Evolutionary conservation across 2,329 filamentous ascomycete species (phyloP).

Genomic region (Ilyonectria destructans): DNA sequence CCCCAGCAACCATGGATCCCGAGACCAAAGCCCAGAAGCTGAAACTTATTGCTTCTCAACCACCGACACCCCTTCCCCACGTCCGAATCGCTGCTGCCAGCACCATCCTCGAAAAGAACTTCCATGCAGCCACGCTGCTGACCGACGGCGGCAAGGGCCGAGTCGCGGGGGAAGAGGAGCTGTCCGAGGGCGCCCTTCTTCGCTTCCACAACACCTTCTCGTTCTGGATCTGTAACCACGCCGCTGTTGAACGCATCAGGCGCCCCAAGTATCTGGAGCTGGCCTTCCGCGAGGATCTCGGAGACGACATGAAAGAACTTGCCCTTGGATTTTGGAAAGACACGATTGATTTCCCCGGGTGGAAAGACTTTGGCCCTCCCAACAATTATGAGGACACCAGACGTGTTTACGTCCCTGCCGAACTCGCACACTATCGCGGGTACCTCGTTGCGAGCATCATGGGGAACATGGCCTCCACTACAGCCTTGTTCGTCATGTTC

Average conservation of each 20-base stretch:
- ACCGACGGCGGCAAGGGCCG: too few species aligned
- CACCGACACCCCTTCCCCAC: too few species aligned
- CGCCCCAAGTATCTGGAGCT: not conserved
- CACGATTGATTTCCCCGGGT: not conserved
- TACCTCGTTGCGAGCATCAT: not conserved
- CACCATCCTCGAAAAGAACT: too few species aligned
- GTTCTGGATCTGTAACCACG: not conserved
- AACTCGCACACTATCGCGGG: not conserved
- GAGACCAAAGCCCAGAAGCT: too few species aligned
- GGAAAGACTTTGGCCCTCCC: not conserved
- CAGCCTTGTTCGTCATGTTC: not conserved
- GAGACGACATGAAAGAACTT: not conserved
- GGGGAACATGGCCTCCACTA: not conserved
- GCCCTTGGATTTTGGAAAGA: not conserved
- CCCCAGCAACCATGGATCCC: too few species aligned
- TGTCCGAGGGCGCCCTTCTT: not conserved
- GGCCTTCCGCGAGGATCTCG: not conserved
- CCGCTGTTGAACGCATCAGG: not conserved
- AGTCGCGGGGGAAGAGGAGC: too few species aligned
- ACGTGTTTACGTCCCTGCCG: not conserved
- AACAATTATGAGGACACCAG: not conserved
- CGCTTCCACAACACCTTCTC: not conserved
- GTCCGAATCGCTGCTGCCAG: too few species aligned
- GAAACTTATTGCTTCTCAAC: too few species aligned
- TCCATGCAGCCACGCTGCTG: too few species aligned